Base-by-base conservation (phyloP, 2,329 filamentous ascomycete genomes). In the Pseudofabraea citricarpa region DNA sequence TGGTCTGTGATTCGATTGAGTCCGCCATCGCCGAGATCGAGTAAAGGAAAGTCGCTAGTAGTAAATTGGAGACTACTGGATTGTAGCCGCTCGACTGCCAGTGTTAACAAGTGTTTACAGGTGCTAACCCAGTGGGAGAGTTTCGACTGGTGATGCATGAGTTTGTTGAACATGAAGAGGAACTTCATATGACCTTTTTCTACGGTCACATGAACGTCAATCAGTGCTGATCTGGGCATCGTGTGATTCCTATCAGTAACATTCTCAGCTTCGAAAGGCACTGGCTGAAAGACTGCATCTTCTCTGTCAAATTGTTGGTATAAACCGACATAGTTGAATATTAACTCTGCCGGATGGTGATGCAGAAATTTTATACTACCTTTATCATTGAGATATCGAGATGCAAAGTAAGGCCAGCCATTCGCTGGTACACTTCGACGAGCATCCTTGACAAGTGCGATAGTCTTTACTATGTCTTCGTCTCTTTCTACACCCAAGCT, bases 271-370 rank as follows among this genome's bases (percentile, higher is more conserved):
- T n/a, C n/a, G n/a, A n/a, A n/a, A n/a, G n/a, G n/a, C 16, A 45
- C 19, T 21, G 33, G 7, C 15, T 41, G 24, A 4, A 59, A 51
- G 5, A 68, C 48, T 40, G 63, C 56, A 13, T 64, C 65, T 2
- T 58, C 55, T 0, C 59, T 55, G 40, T 73, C 69, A 2, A 72
- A 56, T 26, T 72, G 67, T 48, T 74, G 70, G 38, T 65, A 64
- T 35, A 66, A 57, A 13, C 70, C 71, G 1, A 67, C 59, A 46
- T 73, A 76, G 53, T 76, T 75, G 58, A 76, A 73, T 0, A 68
- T 55, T 1, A 75, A 48, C 48, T 77, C 73, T n/a, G n/a, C n/a
- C n/a, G n/a, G n/a, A n/a, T n/a, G n/a, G n/a, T n/a, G n/a, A n/a
- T n/a, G n/a, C n/a, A n/a, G n/a, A 48, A 64, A 68, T 20, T 59